A percentile compares a stretch with the other conserved stretches of the same genome.
Conservation (phyloP, 1,284 basidiomycete species). For the Earliella scabrosa region DNA sequence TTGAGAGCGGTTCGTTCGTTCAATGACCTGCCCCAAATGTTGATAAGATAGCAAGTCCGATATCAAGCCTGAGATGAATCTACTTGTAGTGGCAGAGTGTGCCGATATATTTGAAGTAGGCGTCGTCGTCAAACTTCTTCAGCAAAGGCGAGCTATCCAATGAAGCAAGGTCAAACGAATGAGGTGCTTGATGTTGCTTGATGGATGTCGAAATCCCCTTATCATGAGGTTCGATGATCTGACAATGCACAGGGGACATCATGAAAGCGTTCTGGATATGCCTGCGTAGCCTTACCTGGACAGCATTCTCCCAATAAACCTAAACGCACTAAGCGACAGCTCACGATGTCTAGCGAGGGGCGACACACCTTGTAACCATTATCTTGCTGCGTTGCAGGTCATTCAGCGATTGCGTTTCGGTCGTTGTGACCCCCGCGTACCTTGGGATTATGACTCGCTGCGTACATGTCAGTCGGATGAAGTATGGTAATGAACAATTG, state of each 20-base stretch:
- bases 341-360: background rate
- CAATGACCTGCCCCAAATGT: conserved; percentile 41
- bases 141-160: conserved; percentile 14
- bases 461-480: background rate
- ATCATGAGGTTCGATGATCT: conserved; percentile 87
- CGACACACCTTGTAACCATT: conserved; percentile 80
- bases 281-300: conserved; percentile 54
- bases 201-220: conserved; percentile 73
- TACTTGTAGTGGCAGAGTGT: conserved; percentile 50
- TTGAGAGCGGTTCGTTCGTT: conserved; percentile 31
- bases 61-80: conserved; percentile 4
- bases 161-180: conserved; percentile 46
- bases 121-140: conserved; percentile 29
- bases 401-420: background rate
- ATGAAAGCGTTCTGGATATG: background rate
- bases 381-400: conserved; percentile 60
- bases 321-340: conserved; percentile 28
- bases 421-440: conserved; percentile 37
- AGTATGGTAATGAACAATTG: too few species aligned
- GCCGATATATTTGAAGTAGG: conserved; percentile 59
- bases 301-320: conserved; percentile 88
- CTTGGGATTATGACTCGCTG: conserved; percentile 87
- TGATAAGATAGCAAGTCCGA: background rate
- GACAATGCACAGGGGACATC: background rate
- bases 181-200: conserved; percentile 60